These are phyloP conservation scores for Ophiostoma tasmaniense DNA, from an alignment of 2,329 filamentous ascomycete genomes.

Conservation along the genomic window DNA sequence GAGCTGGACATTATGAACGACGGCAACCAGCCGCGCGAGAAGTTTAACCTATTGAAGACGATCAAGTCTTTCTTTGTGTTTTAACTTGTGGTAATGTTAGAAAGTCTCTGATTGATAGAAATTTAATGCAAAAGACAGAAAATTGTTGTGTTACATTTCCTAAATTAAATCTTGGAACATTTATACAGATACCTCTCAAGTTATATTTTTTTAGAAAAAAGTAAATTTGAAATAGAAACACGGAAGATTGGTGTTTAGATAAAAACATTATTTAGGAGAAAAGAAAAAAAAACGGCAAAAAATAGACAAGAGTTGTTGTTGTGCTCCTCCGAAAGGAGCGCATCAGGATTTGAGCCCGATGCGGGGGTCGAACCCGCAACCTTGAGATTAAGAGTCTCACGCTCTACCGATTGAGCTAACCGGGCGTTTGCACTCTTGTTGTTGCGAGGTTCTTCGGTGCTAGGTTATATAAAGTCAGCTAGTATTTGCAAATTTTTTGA, in stretches of 20 bases:
- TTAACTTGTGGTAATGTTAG: background rate
- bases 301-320: background rate
- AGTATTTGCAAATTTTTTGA: background rate
- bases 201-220: too few relatives aligned
- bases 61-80: background rate
- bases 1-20: background rate
- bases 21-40: background rate
- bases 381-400: constrained; percentile 55
- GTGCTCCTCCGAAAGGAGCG: constrained; percentile 15
- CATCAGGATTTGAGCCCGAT: constrained; percentile 38
- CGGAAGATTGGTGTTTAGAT: too few relatives aligned
- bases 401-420: constrained; percentile 66
- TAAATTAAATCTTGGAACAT: background rate
- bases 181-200: too few relatives aligned
- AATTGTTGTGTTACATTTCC: too few relatives aligned
- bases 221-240: too few relatives aligned
- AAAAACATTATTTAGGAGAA: too few relatives aligned
- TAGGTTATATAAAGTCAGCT: background rate
- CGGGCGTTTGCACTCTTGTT: constrained; percentile 30
- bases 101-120: too few relatives aligned
- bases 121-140: too few relatives aligned
- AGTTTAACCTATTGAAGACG: background rate
- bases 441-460: background rate
- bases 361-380: constrained; percentile 38
- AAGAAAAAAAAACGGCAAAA: background rate